phyloP scores from a whole-genome alignment of 345 rosid genomes.

The Aquilaria yunnanensis region DNA sequence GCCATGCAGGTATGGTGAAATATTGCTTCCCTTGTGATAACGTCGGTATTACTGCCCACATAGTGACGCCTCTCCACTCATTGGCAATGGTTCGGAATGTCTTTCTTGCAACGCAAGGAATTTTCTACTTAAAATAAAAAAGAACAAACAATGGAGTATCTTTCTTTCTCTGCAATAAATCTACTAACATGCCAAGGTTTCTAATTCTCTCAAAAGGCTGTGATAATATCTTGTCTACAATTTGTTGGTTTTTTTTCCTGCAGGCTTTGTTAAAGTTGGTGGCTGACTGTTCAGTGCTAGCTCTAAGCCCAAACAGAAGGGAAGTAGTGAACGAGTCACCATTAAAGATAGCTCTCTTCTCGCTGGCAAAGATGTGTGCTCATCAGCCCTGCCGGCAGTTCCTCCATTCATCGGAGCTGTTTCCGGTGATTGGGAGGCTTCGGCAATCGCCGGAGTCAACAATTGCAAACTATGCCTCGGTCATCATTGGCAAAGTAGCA shows the following conservation, averaged over 20 bases:
- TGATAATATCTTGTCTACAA: too few relatives aligned
- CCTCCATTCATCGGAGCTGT: constrained; percentile 69
- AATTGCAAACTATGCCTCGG: constrained; percentile 78
- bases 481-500: constrained; percentile 57
- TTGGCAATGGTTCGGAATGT: too few relatives aligned
- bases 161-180: too few relatives aligned
- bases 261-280: constrained; percentile 82
- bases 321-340: constrained; percentile 77
- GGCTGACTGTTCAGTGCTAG: constrained; percentile 58
- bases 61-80: too few relatives aligned
- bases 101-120: too few relatives aligned
- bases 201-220: too few relatives aligned
- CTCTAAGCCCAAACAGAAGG: constrained; percentile 68
- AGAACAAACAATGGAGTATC: too few relatives aligned
- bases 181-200: too few relatives aligned
- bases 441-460: constrained; percentile 80
- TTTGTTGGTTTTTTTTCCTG: background rate
- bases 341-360: constrained; percentile 82
- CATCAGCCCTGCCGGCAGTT: constrained; percentile 70
- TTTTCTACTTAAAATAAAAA: too few relatives aligned
- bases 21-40: background rate
- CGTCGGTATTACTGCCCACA: background rate
- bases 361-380: constrained; percentile 88
- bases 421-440: constrained; percentile 65
- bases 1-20: constrained; percentile 72